Conservation (phyloP, 2,329 filamentous ascomycete species). For the Pseudovirgaria hyperparasitica region DNA sequence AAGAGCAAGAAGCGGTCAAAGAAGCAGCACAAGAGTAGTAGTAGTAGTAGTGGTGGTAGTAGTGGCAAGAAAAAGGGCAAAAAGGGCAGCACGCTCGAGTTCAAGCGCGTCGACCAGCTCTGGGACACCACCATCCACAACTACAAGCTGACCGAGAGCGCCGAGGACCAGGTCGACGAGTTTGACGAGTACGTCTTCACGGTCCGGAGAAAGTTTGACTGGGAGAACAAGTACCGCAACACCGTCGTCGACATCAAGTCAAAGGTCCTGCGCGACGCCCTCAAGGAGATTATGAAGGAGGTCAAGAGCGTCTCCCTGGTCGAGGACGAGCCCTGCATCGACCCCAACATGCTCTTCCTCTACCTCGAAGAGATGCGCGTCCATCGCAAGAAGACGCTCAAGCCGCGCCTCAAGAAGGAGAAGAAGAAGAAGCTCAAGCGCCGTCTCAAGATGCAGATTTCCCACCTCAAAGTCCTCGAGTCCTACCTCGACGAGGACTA, state of each 20-base stretch:
- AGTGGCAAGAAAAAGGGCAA: slow-evolving; percentile 23
- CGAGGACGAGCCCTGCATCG: slow-evolving; percentile 58
- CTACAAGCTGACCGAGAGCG: slow-evolving; percentile 56
- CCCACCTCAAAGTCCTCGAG: slow-evolving; percentile 59
- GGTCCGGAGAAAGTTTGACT: slow-evolving; percentile 70
- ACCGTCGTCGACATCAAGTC: slow-evolving; percentile 77
- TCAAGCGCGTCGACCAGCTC: slow-evolving; percentile 54
- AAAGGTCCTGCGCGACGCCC: slow-evolving; percentile 58
- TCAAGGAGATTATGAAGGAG: slow-evolving; percentile 59
- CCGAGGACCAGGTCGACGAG: slow-evolving; percentile 50
- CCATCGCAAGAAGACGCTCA: slow-evolving; percentile 49
- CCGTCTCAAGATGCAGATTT: slow-evolving; percentile 43
- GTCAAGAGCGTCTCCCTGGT: slow-evolving; percentile 70
- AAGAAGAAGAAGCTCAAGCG: slow-evolving; percentile 50
- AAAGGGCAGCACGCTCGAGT: slow-evolving; percentile 46
- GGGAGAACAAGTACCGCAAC: slow-evolving; percentile 67
- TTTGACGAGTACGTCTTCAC: slow-evolving; percentile 76
- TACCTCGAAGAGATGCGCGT: slow-evolving; percentile 67
- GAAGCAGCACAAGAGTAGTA: slow-evolving; percentile 10
- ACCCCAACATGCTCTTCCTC: slow-evolving; percentile 37
- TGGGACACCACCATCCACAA: slow-evolving; percentile 47
- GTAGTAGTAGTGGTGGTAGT: no score
- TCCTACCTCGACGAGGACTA: slow-evolving; percentile 76
- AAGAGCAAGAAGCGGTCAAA: slow-evolving; percentile 9
- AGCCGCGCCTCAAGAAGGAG: slow-evolving; percentile 42